These are phyloP conservation scores for Apophysomyces ossiformis DNA, from an alignment of 371 early-diverging fungal species.

Conservation along the genomic window DNA sequence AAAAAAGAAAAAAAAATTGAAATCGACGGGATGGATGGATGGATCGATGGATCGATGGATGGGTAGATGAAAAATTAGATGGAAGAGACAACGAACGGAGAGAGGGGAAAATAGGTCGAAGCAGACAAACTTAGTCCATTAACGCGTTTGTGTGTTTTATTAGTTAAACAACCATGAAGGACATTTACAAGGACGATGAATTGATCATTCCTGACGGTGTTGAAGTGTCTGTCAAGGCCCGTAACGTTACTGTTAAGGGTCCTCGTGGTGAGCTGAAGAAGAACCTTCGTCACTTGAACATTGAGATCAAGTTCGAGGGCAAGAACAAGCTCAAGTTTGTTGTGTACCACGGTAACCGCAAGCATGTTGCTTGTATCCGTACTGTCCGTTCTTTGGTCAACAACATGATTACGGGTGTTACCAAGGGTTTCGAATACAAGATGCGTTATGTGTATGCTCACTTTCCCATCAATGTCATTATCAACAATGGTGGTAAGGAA, in stretches of 20 bases:
- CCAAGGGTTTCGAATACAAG: slow-evolving; percentile 97
- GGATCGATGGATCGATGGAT: not conserved
- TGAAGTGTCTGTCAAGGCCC: slow-evolving; percentile 77
- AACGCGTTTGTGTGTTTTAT: not conserved
- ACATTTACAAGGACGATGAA: slow-evolving; percentile 85
- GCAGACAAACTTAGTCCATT: too few relatives aligned
- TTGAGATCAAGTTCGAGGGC: slow-evolving; percentile 82
- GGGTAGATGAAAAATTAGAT: not conserved
- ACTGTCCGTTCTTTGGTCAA: slow-evolving; percentile 88
- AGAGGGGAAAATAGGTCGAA: not conserved
- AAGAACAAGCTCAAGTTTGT: slow-evolving; percentile 77
- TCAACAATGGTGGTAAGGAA: slow-evolving; percentile 79
- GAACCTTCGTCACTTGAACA: slow-evolving; percentile 94
- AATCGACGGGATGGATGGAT: not conserved
- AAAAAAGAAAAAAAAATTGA: too few relatives aligned
- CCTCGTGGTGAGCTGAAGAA: slow-evolving; percentile 92
- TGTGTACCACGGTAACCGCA: slow-evolving; percentile 98
- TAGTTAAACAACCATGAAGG: slow-evolving; percentile 64
- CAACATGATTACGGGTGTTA: slow-evolving; percentile 47
- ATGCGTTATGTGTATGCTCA: slow-evolving; percentile 99
- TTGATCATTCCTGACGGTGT: slow-evolving; percentile 83
- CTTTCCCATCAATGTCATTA: slow-evolving; percentile 99
- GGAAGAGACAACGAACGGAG: not conserved
- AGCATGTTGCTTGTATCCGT: slow-evolving; percentile 98
- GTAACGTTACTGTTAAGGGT: slow-evolving; percentile 77